Base-by-base conservation (phyloP, 441 rosid genomes). In the Hura crepitans region DNA sequence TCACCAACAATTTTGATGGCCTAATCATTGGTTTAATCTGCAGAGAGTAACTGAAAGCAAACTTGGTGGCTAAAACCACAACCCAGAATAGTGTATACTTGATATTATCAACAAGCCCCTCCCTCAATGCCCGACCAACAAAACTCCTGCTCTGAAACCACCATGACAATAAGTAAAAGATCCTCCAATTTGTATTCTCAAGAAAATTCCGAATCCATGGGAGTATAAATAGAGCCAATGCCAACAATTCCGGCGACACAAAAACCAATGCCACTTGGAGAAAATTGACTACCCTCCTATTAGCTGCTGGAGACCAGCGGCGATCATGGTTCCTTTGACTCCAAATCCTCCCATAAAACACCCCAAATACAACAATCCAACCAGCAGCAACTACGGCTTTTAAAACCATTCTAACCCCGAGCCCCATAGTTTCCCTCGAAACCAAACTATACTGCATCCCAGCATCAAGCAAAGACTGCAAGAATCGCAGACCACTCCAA, bases 81-180 rank as follows among this genome's bases (percentile, higher is more conserved):
- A 85, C 74, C 98, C 98, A 93, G 72, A 93, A 93, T 65, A 84
- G 67, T 39, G 87, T 72, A 74, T 93, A 93, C 80, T 81, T 89
- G 59, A 91, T 69, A 70, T 87, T 93, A 76, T 93, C 91, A 71
- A 89, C 74, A 77, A 87, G 83, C 72, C 98, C 97, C 77, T 93
- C 98, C 79, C 96, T 81, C 79, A 93, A 79, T 62, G 97, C 98
- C 65, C 98, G 89, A 45, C 96, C 98, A 57, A 93, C 98, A 71
- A 86, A 91, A 76, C 83, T 84, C 76, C 85, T 82, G 1, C 87
- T 84, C 77, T 89, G 98, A 73, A 91, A 93, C 98, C 98, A 93
- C 97, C 98, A 93, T 27, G 91, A 77, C 59, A 88, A 66, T 56
- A 83, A 72, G 66, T 84, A 82, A 71, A 91, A 83, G 62, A 91